A percentile compares a stretch with the other conserved stretches of the same genome.
These are phyloP conservation scores for Cylindrodendrum hubeiense DNA, from an alignment of 2,329 filamentous ascomycete species.

Conservation along the genomic window DNA sequence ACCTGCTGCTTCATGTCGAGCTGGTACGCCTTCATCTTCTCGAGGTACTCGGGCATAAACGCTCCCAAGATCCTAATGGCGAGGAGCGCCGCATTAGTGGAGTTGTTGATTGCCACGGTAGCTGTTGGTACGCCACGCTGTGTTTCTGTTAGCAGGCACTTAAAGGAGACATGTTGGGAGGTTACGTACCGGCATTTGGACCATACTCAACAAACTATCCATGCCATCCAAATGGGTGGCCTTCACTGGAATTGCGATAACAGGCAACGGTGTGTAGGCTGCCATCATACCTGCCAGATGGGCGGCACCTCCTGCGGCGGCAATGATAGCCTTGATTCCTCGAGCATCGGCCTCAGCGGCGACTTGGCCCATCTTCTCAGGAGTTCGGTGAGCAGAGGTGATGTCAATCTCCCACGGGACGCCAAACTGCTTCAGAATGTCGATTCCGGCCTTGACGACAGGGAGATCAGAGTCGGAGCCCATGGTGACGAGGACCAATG, in stretches of 20 bases:
- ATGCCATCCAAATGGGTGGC: slow-evolving; percentile 79
- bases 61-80: slow-evolving; percentile 76
- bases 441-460: slow-evolving; percentile 74
- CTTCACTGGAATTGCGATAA: slow-evolving; percentile 83
- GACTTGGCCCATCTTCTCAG: slow-evolving; percentile 76
- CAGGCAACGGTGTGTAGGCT: slow-evolving; percentile 77
- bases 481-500: slow-evolving; percentile 84
- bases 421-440: slow-evolving; percentile 76
- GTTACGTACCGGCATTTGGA: slow-evolving; percentile 77
- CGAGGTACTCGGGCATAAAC: slow-evolving; percentile 65
- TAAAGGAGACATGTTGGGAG: not conserved
- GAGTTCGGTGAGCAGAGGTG: slow-evolving; percentile 84
- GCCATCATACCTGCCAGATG: slow-evolving; percentile 82
- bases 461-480: slow-evolving; percentile 84
- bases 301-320: slow-evolving; percentile 80
- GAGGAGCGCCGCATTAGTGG: slow-evolving; percentile 80
- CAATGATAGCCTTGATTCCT: slow-evolving; percentile 80
- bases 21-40: slow-evolving; percentile 57
- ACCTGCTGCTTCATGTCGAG: slow-evolving; percentile 18
- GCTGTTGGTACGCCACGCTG: slow-evolving; percentile 76
- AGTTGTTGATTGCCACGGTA: slow-evolving; percentile 85
- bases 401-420: slow-evolving; percentile 81
- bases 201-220: slow-evolving; percentile 79
- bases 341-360: slow-evolving; percentile 72
- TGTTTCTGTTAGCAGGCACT: slow-evolving; percentile 26